Base-by-base conservation (phyloP, 2,329 filamentous ascomycete species). In the Ophiostoma quercus region DNA sequence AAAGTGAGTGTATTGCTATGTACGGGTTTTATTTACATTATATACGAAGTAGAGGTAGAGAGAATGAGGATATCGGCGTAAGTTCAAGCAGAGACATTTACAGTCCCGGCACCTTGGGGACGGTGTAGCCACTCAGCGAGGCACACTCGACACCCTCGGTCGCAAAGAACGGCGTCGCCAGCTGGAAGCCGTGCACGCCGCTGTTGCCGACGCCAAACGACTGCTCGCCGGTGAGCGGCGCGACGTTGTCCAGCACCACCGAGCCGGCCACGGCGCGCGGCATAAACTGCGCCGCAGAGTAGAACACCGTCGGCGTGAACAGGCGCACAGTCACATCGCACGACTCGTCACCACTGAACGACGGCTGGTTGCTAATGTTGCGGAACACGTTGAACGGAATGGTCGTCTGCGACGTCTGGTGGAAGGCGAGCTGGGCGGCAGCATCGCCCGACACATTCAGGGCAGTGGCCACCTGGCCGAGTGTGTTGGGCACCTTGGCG, bases 131-230 rank as follows among this genome's bases (percentile, higher is more conserved):
- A 16, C 47, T 22, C 19, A 51, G 47, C 4, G 47, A n/a, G 47
- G 47, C 14, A 51, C 47, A 51, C 5, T 51, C 47, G 47, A 51
- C 47, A 51, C 47, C 47, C 47, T 16, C 8, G 16, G 19, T 51
- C 3, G 6, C 77, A 60, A 77, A 75, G 60, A 78, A 78, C 1
- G 77, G 75, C 66, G 77, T 78, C 39, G 77, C 75, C 66, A 78
- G 69, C 69, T 77, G 74, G 57, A 78, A 73, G 22, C 77, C 77
- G 9, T 29, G 41, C 2, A 77, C 75, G 0, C 63, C 68, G 57
- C 57, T 25, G 57, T 62, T 22, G 57, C 57, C 22, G 22, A 62
- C 57, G 29, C 57, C 47, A 51, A 51, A 51, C 5, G 47, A 51
- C 47, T 51, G 47, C 47, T 1, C 16, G 16, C 47, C 47, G 3